These are phyloP conservation scores for Pleurotus djamor DNA, from an alignment of 768 basidiomycete species.

Conservation along the genomic window DNA sequence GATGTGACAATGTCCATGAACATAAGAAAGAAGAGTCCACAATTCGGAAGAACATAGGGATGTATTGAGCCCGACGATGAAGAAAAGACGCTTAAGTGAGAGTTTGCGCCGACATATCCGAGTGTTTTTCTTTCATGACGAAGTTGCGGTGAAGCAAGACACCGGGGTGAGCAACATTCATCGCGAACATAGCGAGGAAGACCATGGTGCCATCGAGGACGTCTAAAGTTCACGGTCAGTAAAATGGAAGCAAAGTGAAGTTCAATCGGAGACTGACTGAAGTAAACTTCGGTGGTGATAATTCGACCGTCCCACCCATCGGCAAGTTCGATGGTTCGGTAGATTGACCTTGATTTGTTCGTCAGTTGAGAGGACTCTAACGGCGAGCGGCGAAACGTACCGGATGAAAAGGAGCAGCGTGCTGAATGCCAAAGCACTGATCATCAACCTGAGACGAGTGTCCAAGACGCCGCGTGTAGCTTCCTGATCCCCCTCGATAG, in stretches of 20 bases:
- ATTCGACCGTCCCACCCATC: conserved; percentile 40
- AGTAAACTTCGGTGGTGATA: conserved; percentile 34
- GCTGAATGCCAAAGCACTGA: conserved; percentile 29
- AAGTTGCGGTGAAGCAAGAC: neutral
- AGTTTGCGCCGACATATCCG: too few relatives aligned
- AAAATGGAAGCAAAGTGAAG: too few relatives aligned
- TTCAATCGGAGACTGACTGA: too few relatives aligned
- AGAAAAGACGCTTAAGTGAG: too few relatives aligned
- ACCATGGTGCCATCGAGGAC: conserved; percentile 20
- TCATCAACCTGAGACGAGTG: conserved; percentile 24
- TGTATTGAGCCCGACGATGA: too few relatives aligned
- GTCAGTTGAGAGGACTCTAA: neutral
- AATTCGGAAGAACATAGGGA: too few relatives aligned
- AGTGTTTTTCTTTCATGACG: too few relatives aligned
- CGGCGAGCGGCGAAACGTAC: conserved; percentile 17
- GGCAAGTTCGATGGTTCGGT: conserved; percentile 38
- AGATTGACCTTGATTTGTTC: conserved; percentile 37
- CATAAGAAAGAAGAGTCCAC: too few relatives aligned
- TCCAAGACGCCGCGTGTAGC: conserved; percentile 12
- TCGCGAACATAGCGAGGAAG: conserved; percentile 14
- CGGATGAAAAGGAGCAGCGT: conserved; percentile 50
- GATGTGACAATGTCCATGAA: too few relatives aligned
- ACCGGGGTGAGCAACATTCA: conserved; percentile 18
- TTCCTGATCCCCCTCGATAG: conserved; percentile 18
- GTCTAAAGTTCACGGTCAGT: too few relatives aligned